phyloP scores from a whole-genome alignment of 108 stramenopile species.

The Stephanodiscus minutulus region DNA sequence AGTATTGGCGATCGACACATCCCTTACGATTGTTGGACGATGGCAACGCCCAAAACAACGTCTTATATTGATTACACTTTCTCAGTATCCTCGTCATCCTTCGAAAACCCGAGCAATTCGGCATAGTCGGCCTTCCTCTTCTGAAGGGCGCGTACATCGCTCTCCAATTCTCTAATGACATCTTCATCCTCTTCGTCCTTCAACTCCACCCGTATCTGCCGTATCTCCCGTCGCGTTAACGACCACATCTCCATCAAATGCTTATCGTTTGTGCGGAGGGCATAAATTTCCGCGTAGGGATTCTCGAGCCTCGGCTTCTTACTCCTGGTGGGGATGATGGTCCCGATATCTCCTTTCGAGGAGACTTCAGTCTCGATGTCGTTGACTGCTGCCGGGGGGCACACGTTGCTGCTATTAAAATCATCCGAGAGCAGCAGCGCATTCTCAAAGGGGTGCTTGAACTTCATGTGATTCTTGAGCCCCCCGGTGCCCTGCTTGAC shows the following conservation, averaged over 20 bases:
- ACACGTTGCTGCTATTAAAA: neutral
- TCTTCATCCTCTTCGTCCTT: conserved; percentile 14
- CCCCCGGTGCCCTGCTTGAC: conserved; percentile 42
- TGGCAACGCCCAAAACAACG: no score
- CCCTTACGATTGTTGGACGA: neutral
- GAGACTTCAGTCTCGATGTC: neutral
- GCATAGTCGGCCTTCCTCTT: conserved; percentile 29
- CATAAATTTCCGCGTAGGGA: neutral
- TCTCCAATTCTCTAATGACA: conserved; percentile 16
- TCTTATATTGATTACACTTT: neutral
- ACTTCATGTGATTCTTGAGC: conserved; percentile 28
- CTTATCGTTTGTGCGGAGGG: conserved; percentile 11
- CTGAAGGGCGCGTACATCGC: conserved; percentile 19
- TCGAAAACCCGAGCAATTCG: conserved; percentile 15
- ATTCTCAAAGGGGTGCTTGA: conserved; percentile 20
- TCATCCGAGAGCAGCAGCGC: neutral
- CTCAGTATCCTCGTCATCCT: neutral
- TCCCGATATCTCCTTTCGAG: neutral
- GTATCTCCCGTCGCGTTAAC: conserved; percentile 12
- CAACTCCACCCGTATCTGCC: conserved; percentile 22
- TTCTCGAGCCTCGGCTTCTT: neutral
- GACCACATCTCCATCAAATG: conserved; percentile 40
- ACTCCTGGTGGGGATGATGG: conserved; percentile 1
- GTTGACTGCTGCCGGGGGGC: neutral
- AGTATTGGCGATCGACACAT: neutral